Conservation (phyloP, 73 alveolate genomes). For the Effrenium voratum region DNA sequence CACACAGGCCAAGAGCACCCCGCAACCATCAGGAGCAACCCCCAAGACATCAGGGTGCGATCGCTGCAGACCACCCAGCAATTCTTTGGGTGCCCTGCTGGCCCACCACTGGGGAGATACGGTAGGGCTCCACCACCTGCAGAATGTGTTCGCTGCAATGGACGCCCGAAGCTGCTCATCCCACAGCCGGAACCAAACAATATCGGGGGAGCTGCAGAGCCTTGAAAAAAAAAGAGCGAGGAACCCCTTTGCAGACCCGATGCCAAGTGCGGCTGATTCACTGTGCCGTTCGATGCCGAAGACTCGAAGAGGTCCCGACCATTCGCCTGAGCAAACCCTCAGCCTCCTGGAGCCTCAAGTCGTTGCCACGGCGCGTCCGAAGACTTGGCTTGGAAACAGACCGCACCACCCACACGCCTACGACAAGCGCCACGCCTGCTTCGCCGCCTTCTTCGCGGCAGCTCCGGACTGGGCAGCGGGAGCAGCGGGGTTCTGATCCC, state of each 20-base stretch:
- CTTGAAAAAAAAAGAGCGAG: neutral
- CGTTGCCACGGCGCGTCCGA: no score
- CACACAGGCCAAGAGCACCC: neutral
- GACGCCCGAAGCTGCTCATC: neutral
- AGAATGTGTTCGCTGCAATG: neutral
- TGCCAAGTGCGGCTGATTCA: no score
- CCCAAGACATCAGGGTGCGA: neutral
- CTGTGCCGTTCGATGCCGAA: no score
- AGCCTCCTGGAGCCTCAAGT: no score
- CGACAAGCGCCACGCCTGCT: neutral
- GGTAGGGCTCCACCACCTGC: conserved; percentile 14
- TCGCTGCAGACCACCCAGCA: neutral
- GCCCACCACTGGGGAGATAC: conserved; percentile 50
- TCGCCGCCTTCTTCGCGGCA: conserved; percentile 66
- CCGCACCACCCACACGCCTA: neutral
- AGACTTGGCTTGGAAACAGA: neutral
- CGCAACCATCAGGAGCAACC: no score
- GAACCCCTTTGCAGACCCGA: no score
- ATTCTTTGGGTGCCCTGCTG: neutral
- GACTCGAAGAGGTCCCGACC: no score
- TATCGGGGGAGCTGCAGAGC: neutral
- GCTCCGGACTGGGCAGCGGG: neutral
- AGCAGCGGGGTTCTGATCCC: neutral
- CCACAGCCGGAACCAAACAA: neutral
- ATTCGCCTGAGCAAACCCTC: no score